These are phyloP conservation scores for Mycena sanguinolenta DNA, from an alignment of 768 basidiomycete species.

Conservation along the genomic window DNA sequence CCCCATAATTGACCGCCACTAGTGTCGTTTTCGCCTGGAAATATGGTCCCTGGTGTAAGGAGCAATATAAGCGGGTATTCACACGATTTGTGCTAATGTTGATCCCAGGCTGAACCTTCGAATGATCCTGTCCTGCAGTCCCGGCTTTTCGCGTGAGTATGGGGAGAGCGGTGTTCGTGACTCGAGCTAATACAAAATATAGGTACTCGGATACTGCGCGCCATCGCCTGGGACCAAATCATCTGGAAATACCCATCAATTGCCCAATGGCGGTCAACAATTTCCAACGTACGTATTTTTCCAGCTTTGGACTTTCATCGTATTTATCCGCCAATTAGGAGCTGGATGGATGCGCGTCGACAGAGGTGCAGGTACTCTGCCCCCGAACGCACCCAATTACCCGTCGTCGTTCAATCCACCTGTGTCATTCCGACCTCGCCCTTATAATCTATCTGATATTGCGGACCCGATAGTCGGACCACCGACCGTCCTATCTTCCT, in stretches of 20 bases:
- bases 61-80: neutral
- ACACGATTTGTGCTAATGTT: neutral
- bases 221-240: conserved; percentile 37
- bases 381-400: conserved; percentile 33
- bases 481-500: conserved; percentile 1
- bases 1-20: neutral
- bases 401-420: conserved; percentile 36
- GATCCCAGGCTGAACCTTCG: conserved; percentile 32
- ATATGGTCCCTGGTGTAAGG: conserved; percentile 34
- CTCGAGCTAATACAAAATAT: neutral
- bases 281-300: conserved; percentile 33
- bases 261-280: conserved; percentile 31
- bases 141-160: conserved; percentile 32
- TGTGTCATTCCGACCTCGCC: conserved; percentile 17
- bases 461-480: conserved; percentile 31
- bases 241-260: conserved; percentile 34
- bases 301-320: neutral
- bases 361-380: conserved; percentile 29
- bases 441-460: conserved; percentile 32
- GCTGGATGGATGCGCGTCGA: conserved; percentile 36
- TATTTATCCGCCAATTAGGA: conserved; percentile 9
- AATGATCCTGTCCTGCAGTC: conserved; percentile 37
- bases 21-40: conserved; percentile 34
- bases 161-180: neutral
- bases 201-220: conserved; percentile 30